Percentiles rank a stretch among this genome's conserved stretches.
phyloP scores from a whole-genome alignment of 2,329 filamentous ascomycete genomes.

The Neofusicoccum laricinum region DNA sequence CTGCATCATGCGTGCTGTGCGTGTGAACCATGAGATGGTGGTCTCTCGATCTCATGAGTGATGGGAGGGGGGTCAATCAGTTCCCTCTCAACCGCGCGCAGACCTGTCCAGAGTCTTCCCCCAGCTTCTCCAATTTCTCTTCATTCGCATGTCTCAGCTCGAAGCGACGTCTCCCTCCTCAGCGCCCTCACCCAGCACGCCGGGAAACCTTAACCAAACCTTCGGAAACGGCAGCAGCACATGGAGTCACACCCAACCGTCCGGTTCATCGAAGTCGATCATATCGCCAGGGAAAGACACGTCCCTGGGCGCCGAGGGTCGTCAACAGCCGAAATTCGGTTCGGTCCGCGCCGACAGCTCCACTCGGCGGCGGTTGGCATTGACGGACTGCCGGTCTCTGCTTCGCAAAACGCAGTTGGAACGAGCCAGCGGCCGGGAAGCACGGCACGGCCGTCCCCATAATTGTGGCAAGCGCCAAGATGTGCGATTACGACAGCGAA shows the following conservation, averaged over 20 bases:
- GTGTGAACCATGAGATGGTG: neutral
- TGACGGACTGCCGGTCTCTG: neutral
- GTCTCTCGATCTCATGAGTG: no score
- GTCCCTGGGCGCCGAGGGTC: neutral
- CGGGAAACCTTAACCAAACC: neutral
- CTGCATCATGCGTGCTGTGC: neutral
- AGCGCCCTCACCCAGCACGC: neutral
- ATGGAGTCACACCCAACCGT: neutral
- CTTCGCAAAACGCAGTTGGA: neutral
- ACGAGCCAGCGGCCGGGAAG: neutral
- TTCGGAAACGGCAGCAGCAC: neutral
- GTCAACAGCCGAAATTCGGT: neutral
- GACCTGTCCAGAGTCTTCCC: no score
- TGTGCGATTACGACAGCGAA: no score
- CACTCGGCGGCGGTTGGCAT: neutral
- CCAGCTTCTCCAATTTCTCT: neutral
- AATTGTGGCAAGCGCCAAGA: constrained; percentile 5
- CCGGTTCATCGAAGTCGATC: neutral
- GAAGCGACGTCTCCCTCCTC: neutral
- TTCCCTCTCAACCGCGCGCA: no score
- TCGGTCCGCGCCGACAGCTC: neutral
- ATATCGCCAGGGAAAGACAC: neutral
- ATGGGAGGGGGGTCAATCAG: no score
- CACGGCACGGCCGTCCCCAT: neutral
- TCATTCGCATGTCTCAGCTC: neutral